Evolutionary conservation across 306 rosid genomes (phyloP).

Genomic region (Quercus alba): DNA sequence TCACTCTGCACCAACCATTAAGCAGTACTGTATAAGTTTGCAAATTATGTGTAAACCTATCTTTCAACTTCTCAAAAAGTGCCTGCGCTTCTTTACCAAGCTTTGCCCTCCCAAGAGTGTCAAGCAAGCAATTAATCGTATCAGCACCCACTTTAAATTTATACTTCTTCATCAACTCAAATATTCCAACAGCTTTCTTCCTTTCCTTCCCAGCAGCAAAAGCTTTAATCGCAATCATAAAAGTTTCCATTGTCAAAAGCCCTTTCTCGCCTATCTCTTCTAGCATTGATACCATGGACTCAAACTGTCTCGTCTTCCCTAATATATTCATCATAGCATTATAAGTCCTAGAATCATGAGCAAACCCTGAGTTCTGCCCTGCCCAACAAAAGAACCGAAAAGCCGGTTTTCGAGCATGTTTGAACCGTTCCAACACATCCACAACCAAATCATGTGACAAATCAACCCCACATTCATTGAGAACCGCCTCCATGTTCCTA

Average conservation of each 20-base stretch:
- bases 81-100: constrained; percentile 78
- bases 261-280: constrained; percentile 89
- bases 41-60: constrained; percentile 52
- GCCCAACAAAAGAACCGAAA: constrained; percentile 94
- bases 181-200: constrained; percentile 76
- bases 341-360: constrained; percentile 63
- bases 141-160: constrained; percentile 57
- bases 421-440: constrained; percentile 71
- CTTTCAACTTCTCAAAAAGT: constrained; percentile 67
- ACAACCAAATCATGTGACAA: constrained; percentile 78
- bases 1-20: constrained; percentile 74
- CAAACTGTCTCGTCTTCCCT: constrained; percentile 87
- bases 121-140: constrained; percentile 74
- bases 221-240: constrained; percentile 62
- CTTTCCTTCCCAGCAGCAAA: constrained; percentile 87
- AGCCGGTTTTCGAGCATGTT: constrained; percentile 82
- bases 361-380: constrained; percentile 55
- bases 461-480: constrained; percentile 57
- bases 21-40: constrained; percentile 78
- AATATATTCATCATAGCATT: constrained; percentile 67
- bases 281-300: constrained; percentile 82
- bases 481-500: constrained; percentile 90
- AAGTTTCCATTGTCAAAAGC: constrained; percentile 74
- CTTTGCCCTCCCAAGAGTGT: constrained; percentile 66
- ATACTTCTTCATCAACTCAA: constrained; percentile 83